Evolutionary conservation across 169 alveolate genomes (phyloP), one percentile per base, ranked within the genome.

Genomic region (Condylostoma magnum): DNA sequence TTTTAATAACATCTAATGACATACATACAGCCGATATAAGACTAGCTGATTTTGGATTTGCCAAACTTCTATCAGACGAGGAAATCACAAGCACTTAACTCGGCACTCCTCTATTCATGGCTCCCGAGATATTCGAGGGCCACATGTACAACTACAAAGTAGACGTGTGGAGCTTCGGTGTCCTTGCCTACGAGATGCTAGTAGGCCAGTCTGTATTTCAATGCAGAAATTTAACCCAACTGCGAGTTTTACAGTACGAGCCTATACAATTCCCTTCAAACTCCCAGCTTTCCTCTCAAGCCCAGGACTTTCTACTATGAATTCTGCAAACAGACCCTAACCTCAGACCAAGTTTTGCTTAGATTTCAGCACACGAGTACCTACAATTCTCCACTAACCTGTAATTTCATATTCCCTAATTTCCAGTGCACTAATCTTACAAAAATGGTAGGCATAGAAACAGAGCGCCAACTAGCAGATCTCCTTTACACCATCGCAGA

Each of bases 151-250:
- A 73, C 18, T 47, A 38, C 4, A 81, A 81, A 69, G 68, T 78
- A 57, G 89, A 81, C 51, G 79, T 81, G 6, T 81, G 89, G 89
- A 48, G 77, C 0, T 54, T 81, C 33, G 89, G 89, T 47, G 68
- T 76, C 8, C 72, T 76, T 36, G 47, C 79, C 3, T 81, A 63
- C 60, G 69, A 58, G 36, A 60, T 81, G 63, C 51, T 76, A 12
- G 20, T 36, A 1, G 75, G 75, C 20, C 50, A 12, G 6, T 48
- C 58, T 15, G 75, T 31, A 22, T 66, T 66, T 47, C 22, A 20
- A 10, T 60, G 71, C 37, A 15, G 71, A 36, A 66, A 57, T 2
- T 27, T 66, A 31, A 30, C 36, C n/a, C 75, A 66, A 66, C 4
- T 66, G 25, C 43, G 50, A 27, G 47, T 30, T n/a, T 25, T 66